Evolutionary conservation across 306 rosid species (phyloP), one percentile per base, ranked within the genome.

Genomic region (Fagus crenata): DNA sequence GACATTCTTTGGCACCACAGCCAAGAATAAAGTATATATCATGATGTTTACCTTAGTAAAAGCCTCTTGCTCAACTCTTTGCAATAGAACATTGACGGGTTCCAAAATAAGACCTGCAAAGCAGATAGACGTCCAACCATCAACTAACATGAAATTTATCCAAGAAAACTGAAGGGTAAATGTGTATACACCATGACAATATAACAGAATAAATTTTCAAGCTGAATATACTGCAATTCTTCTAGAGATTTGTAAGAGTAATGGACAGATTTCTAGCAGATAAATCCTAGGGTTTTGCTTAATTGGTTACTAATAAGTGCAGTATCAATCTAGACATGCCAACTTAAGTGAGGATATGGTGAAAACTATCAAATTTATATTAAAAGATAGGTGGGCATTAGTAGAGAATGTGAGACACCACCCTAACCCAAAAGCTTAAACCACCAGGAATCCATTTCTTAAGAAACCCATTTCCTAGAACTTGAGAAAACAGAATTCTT

Each of bases 11-110:
- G 64, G 46, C 58, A 35, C 39, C 13, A 37, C 14, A 75, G 81
- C 55, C 41, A 75, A 69, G 53, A 76, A 69, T 7, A 67, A 61
- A 81, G 33, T 68, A 28, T 67, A 51, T 76, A 37, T 28, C 41
- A 70, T 14, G 80, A 63, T 63, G 54, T 70, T 79, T 89, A 95
- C 98, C 97, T 91, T 95, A 56, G 85, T 41, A 12, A 95, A 87
- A 59, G 92, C 85, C 90, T 92, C 96, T 81, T 89, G 89, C 83
- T 95, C 98, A 83, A 86, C 80, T 85, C 85, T 92, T 77, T 86
- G 88, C 81, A 95, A 73, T 51, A 92, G 81, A 68, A 80, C 77
- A 74, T 81, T 70, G 43, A 95, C 82, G 6, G 93, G 93, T 79
- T 89, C 96, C 69, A 18, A 73, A 81, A 85, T 82, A 82, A 92